These are phyloP conservation scores for Xylariaceae sp. DNA, from an alignment of 2,329 filamentous ascomycete species.

Conservation along the genomic window DNA sequence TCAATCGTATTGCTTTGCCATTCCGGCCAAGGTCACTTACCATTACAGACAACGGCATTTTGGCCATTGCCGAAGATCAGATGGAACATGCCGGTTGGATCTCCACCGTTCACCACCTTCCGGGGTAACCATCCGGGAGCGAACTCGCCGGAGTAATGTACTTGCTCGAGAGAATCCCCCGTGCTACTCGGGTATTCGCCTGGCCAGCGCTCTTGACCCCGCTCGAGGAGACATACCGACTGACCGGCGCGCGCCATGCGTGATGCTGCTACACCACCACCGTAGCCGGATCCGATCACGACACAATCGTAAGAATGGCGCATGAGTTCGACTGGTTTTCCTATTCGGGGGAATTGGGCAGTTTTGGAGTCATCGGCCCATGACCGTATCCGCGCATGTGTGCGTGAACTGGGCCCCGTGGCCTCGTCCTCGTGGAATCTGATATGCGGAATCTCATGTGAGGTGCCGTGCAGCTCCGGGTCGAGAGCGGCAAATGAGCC, in stretches of 20 bases:
- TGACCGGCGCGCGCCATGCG: conserved; percentile 58
- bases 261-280: conserved; percentile 61
- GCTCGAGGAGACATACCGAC: conserved; percentile 60
- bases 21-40: conserved; percentile 27
- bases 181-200: conserved; percentile 56
- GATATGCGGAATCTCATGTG: background rate
- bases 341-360: conserved; percentile 46
- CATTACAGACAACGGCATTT: conserved; percentile 57
- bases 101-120: conserved; percentile 41
- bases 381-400: conserved; percentile 25
- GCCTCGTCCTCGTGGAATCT: conserved; percentile 29
- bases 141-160: conserved; percentile 54
- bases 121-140: conserved; percentile 37
- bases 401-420: conserved; percentile 28
- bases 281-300: conserved; percentile 66
- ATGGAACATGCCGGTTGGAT: conserved; percentile 60
- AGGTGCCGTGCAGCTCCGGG: background rate
- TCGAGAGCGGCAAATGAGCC: background rate
- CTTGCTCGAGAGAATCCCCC: conserved; percentile 42
- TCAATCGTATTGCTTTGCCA: background rate
- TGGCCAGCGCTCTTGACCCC: conserved; percentile 62
- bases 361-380: conserved; percentile 27
- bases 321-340: conserved; percentile 53
- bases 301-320: conserved; percentile 58
- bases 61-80: conserved; percentile 59